phyloP scores from a whole-genome alignment of 1,284 basidiomycete genomes.

The Trichosporon sp. region DNA sequence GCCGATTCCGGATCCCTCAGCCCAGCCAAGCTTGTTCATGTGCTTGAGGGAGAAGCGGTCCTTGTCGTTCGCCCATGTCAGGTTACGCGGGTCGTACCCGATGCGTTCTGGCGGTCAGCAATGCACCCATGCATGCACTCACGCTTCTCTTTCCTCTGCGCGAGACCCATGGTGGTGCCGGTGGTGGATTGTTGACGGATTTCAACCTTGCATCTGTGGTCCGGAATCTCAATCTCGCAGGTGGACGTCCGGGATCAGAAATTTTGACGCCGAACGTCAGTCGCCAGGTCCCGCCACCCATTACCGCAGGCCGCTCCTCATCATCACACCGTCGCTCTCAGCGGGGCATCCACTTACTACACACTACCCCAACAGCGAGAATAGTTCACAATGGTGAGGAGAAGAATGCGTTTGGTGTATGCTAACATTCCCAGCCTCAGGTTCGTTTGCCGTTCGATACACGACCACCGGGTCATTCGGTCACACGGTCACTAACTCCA shows the following conservation, averaged over 20 bases:
- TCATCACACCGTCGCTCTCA: not conserved
- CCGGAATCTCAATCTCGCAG: slow-evolving; percentile 3
- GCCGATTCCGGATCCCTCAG: slow-evolving; percentile 41
- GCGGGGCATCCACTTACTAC: not conserved
- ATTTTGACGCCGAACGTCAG: slow-evolving; percentile 16
- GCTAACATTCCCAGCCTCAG: slow-evolving; percentile 37
- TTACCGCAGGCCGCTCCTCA: not conserved
- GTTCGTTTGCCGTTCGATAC: slow-evolving; percentile 19
- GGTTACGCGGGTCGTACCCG: slow-evolving; percentile 48
- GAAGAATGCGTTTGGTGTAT: not conserved
- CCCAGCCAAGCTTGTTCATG: slow-evolving; percentile 48
- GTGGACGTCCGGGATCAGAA: slow-evolving; percentile 18
- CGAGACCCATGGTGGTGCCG: slow-evolving; percentile 40
- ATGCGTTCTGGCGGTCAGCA: slow-evolving; percentile 37
- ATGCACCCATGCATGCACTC: slow-evolving; percentile 3
- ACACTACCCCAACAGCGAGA: slow-evolving; percentile 1
- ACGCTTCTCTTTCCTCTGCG: slow-evolving; percentile 48
- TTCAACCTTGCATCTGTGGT: slow-evolving; percentile 17
- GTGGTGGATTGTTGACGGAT: slow-evolving; percentile 5
- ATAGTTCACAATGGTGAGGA: slow-evolving; percentile 25
- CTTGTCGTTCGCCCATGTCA: slow-evolving; percentile 48
- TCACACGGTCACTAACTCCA: slow-evolving; percentile 8
- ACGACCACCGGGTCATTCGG: not conserved
- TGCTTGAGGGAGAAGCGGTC: slow-evolving; percentile 48
- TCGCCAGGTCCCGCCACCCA: slow-evolving; percentile 7